A percentile compares a stretch with the other conserved stretches of the same genome.
Evolutionary conservation across 1,284 basidiomycete species (phyloP).

Genomic region (Gomphus bonarii): DNA sequence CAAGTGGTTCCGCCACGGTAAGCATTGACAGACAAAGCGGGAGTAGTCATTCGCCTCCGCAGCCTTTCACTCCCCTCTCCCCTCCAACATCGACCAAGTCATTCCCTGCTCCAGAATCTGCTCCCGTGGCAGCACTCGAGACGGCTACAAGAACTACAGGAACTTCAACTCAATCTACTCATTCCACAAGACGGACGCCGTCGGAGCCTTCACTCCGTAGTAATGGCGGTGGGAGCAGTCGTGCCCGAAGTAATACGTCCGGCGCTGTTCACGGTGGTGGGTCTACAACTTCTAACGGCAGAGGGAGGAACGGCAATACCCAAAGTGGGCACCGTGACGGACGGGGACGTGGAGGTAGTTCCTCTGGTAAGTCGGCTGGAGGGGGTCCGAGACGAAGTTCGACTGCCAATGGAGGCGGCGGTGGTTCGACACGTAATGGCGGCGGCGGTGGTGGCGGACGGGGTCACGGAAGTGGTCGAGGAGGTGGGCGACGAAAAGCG

Average conservation of each 20-base stretch:
- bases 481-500: background rate
- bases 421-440: background rate
- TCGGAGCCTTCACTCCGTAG: slow-evolving; percentile 3
- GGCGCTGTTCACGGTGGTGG: background rate
- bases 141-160: too few species aligned
- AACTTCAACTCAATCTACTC: background rate
- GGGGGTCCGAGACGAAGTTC: background rate
- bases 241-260: background rate
- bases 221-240: background rate
- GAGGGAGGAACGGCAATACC: background rate
- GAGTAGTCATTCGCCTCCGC: background rate
- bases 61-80: slow-evolving; percentile 4
- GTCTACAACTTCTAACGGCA: background rate
- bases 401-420: background rate
- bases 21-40: background rate
- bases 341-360: background rate
- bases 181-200: background rate
- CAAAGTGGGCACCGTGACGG: background rate
- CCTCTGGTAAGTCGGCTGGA: background rate
- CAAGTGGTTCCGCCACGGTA: background rate
- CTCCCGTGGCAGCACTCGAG: background rate
- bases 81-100: background rate
- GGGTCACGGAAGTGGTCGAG: background rate
- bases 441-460: background rate
- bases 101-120: background rate